A percentile compares a stretch with the other conserved stretches of the same genome.
These are phyloP conservation scores for Clavispora fructus DNA, from an alignment of 805 yeast genomes.

Conservation along the genomic window DNA sequence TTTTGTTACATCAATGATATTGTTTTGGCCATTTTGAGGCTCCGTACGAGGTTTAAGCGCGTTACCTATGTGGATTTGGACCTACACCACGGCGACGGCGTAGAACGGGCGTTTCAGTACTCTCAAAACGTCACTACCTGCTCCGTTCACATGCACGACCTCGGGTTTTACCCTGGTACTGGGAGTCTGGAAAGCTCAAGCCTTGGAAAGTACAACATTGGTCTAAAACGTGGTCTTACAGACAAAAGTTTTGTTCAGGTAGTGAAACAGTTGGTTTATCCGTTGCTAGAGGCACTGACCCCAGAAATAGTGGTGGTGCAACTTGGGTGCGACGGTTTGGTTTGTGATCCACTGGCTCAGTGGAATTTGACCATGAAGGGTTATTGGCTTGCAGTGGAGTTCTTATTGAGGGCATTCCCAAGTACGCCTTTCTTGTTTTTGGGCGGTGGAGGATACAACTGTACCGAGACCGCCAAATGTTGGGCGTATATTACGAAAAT, in stretches of 20 bases:
- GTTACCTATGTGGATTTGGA: conserved; percentile 67
- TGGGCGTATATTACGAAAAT: conserved; percentile 44
- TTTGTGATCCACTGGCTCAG: conserved; percentile 56
- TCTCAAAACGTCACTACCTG: conserved; percentile 54
- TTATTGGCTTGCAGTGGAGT: conserved; percentile 29
- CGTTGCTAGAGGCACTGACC: conserved; percentile 29
- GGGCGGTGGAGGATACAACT: conserved; percentile 80
- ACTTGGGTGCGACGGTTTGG: conserved; percentile 71
- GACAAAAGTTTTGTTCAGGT: conserved; percentile 27
- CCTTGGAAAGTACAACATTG: conserved; percentile 43
- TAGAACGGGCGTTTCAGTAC: conserved; percentile 55
- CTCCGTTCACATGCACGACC: conserved; percentile 59
- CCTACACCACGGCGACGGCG: conserved; percentile 80
- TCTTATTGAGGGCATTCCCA: conserved; percentile 15
- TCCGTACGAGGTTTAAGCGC: conserved; percentile 42
- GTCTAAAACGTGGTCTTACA: conserved; percentile 50
- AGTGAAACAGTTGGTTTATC: conserved; percentile 38
- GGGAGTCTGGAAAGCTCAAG: conserved; percentile 42
- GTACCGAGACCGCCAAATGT: conserved; percentile 54
- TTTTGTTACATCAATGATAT: conserved; percentile 73
- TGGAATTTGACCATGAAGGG: conserved; percentile 66
- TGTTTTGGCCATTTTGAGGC: conserved; percentile 47
- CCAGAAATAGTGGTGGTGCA: conserved; percentile 60
- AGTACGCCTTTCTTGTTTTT: conserved; percentile 41
- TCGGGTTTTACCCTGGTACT: conserved; percentile 72